A percentile compares a stretch with the other conserved stretches of the same genome.
phyloP scores from a whole-genome alignment of 768 basidiomycete species.

The Pisolithus marmoratus region DNA sequence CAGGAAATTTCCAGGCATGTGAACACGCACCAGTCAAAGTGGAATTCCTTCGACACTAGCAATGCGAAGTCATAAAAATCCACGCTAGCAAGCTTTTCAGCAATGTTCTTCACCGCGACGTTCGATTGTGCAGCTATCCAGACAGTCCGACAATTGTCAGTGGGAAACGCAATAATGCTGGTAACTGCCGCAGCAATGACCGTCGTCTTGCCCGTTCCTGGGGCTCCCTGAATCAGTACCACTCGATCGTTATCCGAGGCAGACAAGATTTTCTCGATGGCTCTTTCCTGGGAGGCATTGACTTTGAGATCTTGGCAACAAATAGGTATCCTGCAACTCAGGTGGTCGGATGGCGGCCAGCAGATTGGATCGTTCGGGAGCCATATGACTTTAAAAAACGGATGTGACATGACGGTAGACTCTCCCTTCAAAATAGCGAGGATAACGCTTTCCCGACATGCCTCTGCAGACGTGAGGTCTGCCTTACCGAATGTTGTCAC shows the following conservation, averaged over 20 bases:
- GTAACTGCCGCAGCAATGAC: constrained; percentile 35
- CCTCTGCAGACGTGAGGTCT: constrained; percentile 51
- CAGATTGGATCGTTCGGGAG: constrained; percentile 10
- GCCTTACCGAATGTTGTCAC: constrained; percentile 52
- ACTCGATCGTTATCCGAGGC: constrained; percentile 14
- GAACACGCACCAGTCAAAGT: constrained; percentile 37
- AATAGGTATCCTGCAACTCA: constrained; percentile 1
- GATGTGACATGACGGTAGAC: constrained; percentile 12
- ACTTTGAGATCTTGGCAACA: constrained; percentile 1
- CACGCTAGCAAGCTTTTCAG: constrained; percentile 35
- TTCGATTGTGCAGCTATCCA: constrained; percentile 47
- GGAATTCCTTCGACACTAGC: constrained; percentile 42
- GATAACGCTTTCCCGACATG: constrained; percentile 16
- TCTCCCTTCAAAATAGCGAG: constrained; percentile 15
- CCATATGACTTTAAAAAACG: constrained; percentile 26
- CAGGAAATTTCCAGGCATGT: not conserved
- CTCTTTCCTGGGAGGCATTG: constrained; percentile 23
- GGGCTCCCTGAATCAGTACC: constrained; percentile 31
- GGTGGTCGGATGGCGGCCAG: constrained; percentile 10
- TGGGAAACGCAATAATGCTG: constrained; percentile 10
- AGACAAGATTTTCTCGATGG: constrained; percentile 29
- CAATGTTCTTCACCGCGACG: constrained; percentile 50
- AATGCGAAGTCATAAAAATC: constrained; percentile 32
- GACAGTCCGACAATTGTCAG: constrained; percentile 13
- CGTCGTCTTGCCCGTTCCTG: constrained; percentile 41